A percentile compares a stretch with the other conserved stretches of the same genome.
These are phyloP conservation scores for Lonicera japonica DNA, from an alignment of 129 eudicot genomes.

Conservation along the genomic window DNA sequence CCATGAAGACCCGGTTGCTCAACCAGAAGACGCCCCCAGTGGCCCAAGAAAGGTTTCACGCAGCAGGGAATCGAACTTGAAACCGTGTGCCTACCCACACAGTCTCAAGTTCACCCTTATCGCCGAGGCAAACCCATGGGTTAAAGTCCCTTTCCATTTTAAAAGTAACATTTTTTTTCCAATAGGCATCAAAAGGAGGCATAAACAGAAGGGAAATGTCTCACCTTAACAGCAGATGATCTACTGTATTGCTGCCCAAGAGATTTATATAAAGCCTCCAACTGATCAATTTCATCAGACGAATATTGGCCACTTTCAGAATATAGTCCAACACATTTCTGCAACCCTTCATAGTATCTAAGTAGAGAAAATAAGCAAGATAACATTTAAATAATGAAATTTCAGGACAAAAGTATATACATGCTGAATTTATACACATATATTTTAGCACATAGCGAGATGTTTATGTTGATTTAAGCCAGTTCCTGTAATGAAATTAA, in stretches of 20 bases:
- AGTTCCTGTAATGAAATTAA: too few relatives aligned
- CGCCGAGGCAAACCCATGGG: too few relatives aligned
- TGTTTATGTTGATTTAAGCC: not conserved
- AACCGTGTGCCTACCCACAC: too few relatives aligned
- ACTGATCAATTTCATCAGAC: conserved; percentile 55
- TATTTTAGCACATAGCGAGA: not conserved
- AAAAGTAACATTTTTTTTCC: not conserved
- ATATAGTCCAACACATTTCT: conserved; percentile 70
- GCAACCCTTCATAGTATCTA: conserved; percentile 94
- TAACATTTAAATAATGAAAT: not conserved
- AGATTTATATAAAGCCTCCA: conserved; percentile 74
- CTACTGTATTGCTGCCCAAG: conserved; percentile 72
- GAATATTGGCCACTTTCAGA: conserved; percentile 58
- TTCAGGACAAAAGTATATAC: not conserved
- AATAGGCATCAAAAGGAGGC: not conserved
- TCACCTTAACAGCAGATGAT: conserved; percentile 99
- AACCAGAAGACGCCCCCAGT: too few relatives aligned
- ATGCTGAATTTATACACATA: not conserved
- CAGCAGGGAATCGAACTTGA: too few relatives aligned
- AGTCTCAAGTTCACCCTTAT: too few relatives aligned
- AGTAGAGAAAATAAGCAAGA: conserved; percentile 7
- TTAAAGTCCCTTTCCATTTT: not conserved
- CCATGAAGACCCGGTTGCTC: too few relatives aligned
- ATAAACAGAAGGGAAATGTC: conserved; percentile 6
- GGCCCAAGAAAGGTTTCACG: too few relatives aligned